Conservation (phyloP, 768 basidiomycete species). For the Lactarius sanguifluus region DNA sequence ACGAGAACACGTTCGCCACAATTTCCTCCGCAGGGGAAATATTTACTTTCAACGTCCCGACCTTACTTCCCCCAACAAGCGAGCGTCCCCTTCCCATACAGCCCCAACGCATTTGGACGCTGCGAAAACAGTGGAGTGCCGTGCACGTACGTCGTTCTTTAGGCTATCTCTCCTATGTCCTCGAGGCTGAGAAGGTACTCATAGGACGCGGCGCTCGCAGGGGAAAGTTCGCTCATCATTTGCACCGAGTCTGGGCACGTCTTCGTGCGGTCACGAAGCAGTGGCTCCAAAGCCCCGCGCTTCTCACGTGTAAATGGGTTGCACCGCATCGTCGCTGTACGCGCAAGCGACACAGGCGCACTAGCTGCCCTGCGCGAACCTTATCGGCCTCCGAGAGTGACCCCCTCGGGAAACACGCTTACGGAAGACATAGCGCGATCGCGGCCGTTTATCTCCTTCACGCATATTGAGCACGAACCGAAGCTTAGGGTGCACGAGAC, state of each 20-base stretch:
- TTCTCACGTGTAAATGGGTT: constrained; percentile 78
- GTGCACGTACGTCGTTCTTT: constrained; percentile 54
- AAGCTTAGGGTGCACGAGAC: not conserved
- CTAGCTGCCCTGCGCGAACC: constrained; percentile 84
- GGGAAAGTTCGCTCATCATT: constrained; percentile 85
- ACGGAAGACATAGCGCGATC: constrained; percentile 64
- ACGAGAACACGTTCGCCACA: constrained; percentile 80
- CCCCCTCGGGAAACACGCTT: constrained; percentile 53
- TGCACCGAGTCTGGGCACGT: constrained; percentile 96
- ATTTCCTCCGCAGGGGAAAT: constrained; percentile 88
- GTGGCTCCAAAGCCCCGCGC: constrained; percentile 55
- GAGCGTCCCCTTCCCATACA: constrained; percentile 49
- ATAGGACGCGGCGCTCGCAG: constrained; percentile 85
- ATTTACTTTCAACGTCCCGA: constrained; percentile 66
- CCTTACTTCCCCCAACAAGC: constrained; percentile 29
- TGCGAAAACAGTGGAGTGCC: constrained; percentile 82
- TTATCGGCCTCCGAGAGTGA: constrained; percentile 56
- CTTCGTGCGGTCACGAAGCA: constrained; percentile 71
- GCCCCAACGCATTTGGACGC: constrained; percentile 89
- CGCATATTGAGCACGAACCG: constrained; percentile 28
- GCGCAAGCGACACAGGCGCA: constrained; percentile 79
- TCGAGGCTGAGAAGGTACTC: constrained; percentile 3
- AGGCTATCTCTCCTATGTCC: not conserved
- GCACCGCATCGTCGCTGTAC: constrained; percentile 84
- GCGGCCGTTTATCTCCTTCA: constrained; percentile 53